Base-by-base conservation (phyloP, 345 rosid genomes). In the Camelina hispida region DNA sequence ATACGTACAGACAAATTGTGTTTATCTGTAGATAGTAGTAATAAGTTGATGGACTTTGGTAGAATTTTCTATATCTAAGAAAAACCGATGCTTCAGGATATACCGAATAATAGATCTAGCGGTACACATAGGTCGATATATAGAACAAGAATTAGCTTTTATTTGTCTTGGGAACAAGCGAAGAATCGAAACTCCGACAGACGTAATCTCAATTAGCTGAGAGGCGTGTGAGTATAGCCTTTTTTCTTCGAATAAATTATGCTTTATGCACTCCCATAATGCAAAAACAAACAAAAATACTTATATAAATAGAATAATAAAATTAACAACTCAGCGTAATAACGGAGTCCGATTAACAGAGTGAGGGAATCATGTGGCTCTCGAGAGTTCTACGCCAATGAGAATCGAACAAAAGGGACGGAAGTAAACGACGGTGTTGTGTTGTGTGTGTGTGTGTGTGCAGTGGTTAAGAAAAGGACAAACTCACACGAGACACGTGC, bases 401-500 rank as follows among this genome's bases (percentile, higher is more conserved):
- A 71, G 40, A 42, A 32, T 28, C 25, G 0, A 50, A 11, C 13
- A 15, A 63, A 25, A 63, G 43, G 23, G 43, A 56, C 51, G 63
- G 63, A 40, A 32, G 42, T 4, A 52, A 43, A 42, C 54, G 69
- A 50, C 15, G 51, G 43, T 58, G 42, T 9, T 50, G 28, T 20
- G 1, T 0, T 20, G 1, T 0, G 22, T 20, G 35, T 30, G 30
- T 25, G 28, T 25, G 28, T 25, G 28, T 25, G 28, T 28, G 34
- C 62, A n/a, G 44, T 51, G 30, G 42, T 23, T 43, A 34, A 28
- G 37, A 10, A 35, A 37, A 23, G 32, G 7, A 58, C 61, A 7
- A 67, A 40, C 46, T 71, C 72, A 77, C 40, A 60, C 48, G 28
- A 65, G 76, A 71, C 80, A 77, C 76, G 68, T 77, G 76, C 62